Evolutionary conservation across 129 eudicot species (phyloP).

Genomic region (Artemisia tridentata): DNA sequence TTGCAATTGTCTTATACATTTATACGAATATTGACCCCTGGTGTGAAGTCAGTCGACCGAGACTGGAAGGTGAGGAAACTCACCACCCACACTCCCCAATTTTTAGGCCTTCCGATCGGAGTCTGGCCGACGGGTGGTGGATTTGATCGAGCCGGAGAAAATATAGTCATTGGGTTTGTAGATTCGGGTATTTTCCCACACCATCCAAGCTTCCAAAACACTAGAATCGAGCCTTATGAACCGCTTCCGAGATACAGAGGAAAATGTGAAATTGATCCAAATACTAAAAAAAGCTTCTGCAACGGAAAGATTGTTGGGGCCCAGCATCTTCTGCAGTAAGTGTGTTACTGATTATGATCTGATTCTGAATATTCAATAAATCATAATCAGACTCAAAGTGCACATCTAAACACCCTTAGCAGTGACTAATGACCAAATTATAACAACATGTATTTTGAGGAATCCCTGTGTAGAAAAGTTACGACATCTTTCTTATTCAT

Average conservation of each 20-base stretch:
- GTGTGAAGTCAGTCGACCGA: conserved; percentile 80
- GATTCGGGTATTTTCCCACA: conserved; percentile 94
- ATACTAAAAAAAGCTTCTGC: conserved; percentile 66
- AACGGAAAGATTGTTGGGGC: conserved; percentile 98
- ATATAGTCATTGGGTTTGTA: conserved; percentile 93
- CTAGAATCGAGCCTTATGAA: conserved; percentile 65
- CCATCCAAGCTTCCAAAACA: conserved; percentile 82
- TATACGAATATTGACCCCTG: conserved; percentile 62
- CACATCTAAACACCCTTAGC: too few relatives aligned
- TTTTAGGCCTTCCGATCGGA: conserved; percentile 96
- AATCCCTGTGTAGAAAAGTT: too few relatives aligned
- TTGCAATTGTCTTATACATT: conserved; percentile 35
- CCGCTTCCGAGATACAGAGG: conserved; percentile 91
- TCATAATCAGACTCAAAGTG: too few relatives aligned
- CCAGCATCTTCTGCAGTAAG: conserved; percentile 96
- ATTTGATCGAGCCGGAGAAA: conserved; percentile 89
- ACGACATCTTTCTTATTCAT: too few relatives aligned
- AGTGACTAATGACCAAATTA: too few relatives aligned
- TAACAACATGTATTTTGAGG: too few relatives aligned
- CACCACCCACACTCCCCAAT: conserved; percentile 95
- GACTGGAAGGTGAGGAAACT: conserved; percentile 94
- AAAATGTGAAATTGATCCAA: conserved; percentile 87
- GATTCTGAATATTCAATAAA: too few relatives aligned
- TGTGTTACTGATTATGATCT: too few relatives aligned
- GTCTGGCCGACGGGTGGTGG: conserved; percentile 99